phyloP scores from a whole-genome alignment of 139 green algal genomes.

The Coelastrella sp. region DNA sequence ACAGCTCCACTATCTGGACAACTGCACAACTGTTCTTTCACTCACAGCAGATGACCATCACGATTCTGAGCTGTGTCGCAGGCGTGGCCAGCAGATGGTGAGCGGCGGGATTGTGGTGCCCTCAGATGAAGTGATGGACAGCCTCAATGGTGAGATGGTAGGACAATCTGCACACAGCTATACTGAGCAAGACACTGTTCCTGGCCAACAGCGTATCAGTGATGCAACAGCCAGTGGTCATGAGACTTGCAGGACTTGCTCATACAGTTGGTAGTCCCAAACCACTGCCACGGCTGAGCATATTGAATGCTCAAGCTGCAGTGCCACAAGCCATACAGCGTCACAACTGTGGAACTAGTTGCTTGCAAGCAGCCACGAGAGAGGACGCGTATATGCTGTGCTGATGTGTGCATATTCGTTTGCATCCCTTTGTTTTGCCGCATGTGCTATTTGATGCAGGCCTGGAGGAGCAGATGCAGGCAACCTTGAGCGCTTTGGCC shows the following conservation, averaged over 20 bases:
- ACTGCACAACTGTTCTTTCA: too few species aligned
- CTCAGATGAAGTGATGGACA: constrained; percentile 13
- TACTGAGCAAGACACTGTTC: background rate
- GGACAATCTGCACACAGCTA: background rate
- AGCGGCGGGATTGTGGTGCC: background rate
- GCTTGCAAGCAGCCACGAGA: background rate
- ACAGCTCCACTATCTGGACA: too few species aligned
- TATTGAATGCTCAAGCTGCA: background rate
- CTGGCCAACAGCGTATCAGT: background rate
- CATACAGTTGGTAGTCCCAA: background rate
- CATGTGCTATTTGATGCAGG: constrained; percentile 45
- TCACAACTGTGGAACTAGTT: too few species aligned
- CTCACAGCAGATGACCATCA: background rate
- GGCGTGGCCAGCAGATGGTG: background rate
- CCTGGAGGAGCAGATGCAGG: constrained; percentile 67
- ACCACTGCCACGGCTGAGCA: background rate
- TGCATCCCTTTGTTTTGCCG: background rate
- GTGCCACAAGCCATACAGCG: too few species aligned
- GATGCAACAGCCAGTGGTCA: background rate
- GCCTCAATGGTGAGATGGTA: background rate
- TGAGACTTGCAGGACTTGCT: background rate
- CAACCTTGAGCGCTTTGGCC: constrained; percentile 64
- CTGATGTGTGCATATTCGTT: background rate
- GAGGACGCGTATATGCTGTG: background rate
- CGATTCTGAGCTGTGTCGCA: background rate